Percentiles rank a stretch among this genome's conserved stretches.
phyloP scores from a whole-genome alignment of 78 protist genomes.

The Dictyostelium citrinum region DNA sequence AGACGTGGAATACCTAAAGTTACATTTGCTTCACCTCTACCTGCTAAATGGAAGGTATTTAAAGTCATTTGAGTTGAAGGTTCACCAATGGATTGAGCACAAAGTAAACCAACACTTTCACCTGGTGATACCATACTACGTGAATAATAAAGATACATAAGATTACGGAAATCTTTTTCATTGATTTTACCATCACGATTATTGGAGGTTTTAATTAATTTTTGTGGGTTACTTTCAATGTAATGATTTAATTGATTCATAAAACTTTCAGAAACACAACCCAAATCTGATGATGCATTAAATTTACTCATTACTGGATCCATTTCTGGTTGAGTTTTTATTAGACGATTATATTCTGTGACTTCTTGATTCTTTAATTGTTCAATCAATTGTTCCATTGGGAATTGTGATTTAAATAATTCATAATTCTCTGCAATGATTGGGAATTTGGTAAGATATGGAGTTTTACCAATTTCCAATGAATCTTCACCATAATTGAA shows the following conservation, averaged over 20 bases:
- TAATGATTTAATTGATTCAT: slow-evolving; percentile 41
- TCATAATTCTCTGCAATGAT: slow-evolving; percentile 82
- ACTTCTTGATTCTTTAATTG: background rate
- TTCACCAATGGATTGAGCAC: slow-evolving; percentile 98
- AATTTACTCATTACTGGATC: slow-evolving; percentile 79
- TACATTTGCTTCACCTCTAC: slow-evolving; percentile 92
- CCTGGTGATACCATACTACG: slow-evolving; percentile 88
- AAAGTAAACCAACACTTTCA: slow-evolving; percentile 96
- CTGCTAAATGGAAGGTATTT: slow-evolving; percentile 98
- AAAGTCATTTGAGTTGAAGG: slow-evolving; percentile 99
- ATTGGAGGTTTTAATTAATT: slow-evolving; percentile 17
- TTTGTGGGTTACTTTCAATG: slow-evolving; percentile 45
- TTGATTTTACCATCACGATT: slow-evolving; percentile 32
- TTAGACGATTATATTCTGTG: background rate
- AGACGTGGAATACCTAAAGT: slow-evolving; percentile 98
- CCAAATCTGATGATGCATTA: slow-evolving; percentile 69
- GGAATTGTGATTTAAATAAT: slow-evolving; percentile 36
- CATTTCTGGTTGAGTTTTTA: background rate
- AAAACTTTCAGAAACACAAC: slow-evolving; percentile 80
- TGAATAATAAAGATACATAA: slow-evolving; percentile 85
- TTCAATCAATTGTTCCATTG: background rate
- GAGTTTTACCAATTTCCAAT: slow-evolving; percentile 84
- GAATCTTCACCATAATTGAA: slow-evolving; percentile 98
- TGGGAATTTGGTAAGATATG: slow-evolving; percentile 64
- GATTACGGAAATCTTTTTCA: slow-evolving; percentile 68